Base-by-base conservation (phyloP, 345 rosid species). In the Toxicodendron radicans region DNA sequence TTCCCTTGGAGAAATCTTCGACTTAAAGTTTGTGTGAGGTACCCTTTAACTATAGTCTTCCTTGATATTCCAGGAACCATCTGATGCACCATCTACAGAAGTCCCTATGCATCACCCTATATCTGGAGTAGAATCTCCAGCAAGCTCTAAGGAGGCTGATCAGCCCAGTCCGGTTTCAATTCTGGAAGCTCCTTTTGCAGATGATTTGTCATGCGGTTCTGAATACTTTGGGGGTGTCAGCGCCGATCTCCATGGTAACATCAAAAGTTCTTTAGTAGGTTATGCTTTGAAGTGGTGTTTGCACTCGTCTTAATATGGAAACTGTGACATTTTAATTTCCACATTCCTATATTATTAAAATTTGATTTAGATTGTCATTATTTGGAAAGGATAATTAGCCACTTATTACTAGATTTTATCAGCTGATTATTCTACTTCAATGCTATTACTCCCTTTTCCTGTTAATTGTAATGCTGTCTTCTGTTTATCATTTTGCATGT, bases 121-220 rank as follows among this genome's bases (percentile, higher is more conserved):
- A 74, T 52, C 89, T 49, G 87, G 83, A 75, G 75, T 77, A 23
- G 85, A 85, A 71, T 81, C 95, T 81, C 76, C 79, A 52, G 87
- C 85, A 72, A 83, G 77, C 80, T 77, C 87, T 9, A 93, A 89
- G 85, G 99, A 93, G 78, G 86, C 82, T 46, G 97, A 93, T 48
- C 99, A 96, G 79, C 99, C 99, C 35, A 93, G 98, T 84, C 99
- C 98, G 0, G 85, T 88, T 78, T 96, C 99, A 63, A 85, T 94
- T 80, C 87, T 93, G 68, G 98, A 96, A 87, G 81, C 95, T 73
- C 85, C 97, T 75, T 96, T 90, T 48, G 78, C 83, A 52, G 94
- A 89, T 48, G 97, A 91, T 73, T 63, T 79, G 41, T 92, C 97
- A 72, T 89, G 93, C 33, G 80, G 90, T 81, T 93, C 98, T 5